These are phyloP conservation scores for Ogataea degrootiae DNA, from an alignment of 805 yeast species.

Conservation along the genomic window DNA sequence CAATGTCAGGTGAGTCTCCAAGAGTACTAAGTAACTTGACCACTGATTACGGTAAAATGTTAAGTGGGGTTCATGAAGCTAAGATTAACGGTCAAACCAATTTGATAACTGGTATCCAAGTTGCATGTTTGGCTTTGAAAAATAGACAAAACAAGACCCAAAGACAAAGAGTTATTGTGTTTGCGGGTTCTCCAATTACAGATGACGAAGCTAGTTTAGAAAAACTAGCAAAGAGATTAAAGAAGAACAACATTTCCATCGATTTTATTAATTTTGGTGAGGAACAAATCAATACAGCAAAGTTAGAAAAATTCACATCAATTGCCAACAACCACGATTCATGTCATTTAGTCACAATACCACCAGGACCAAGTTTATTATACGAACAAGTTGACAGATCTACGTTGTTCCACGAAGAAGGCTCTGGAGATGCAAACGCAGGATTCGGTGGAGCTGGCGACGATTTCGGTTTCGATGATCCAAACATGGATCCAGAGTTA, in stretches of 20 bases:
- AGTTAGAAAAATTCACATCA: slow-evolving; percentile 73
- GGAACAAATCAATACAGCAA: slow-evolving; percentile 67
- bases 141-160: slow-evolving; percentile 95
- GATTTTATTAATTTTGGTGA: slow-evolving; percentile 94
- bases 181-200: slow-evolving; percentile 80
- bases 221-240: slow-evolving; percentile 84
- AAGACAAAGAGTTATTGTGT: slow-evolving; percentile 82
- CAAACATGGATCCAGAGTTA: slow-evolving; percentile 92
- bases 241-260: slow-evolving; percentile 85
- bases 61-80: slow-evolving; percentile 78
- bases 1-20: slow-evolving; percentile 83
- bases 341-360: slow-evolving; percentile 78
- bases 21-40: slow-evolving; percentile 87
- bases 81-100: slow-evolving; percentile 64
- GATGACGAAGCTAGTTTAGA: slow-evolving; percentile 70
- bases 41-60: slow-evolving; percentile 77
- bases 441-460: slow-evolving; percentile 39
- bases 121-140: slow-evolving; percentile 88
- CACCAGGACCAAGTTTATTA: slow-evolving; percentile 82
- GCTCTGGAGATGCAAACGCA: slow-evolving; percentile 41
- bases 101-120: slow-evolving; percentile 81
- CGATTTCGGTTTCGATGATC: slow-evolving; percentile 69
- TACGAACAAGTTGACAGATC: slow-evolving; percentile 79
- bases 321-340: slow-evolving; percentile 71
- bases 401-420: slow-evolving; percentile 66